Evolutionary conservation across 768 basidiomycete genomes (phyloP).

Genomic region (Russula sp.): DNA sequence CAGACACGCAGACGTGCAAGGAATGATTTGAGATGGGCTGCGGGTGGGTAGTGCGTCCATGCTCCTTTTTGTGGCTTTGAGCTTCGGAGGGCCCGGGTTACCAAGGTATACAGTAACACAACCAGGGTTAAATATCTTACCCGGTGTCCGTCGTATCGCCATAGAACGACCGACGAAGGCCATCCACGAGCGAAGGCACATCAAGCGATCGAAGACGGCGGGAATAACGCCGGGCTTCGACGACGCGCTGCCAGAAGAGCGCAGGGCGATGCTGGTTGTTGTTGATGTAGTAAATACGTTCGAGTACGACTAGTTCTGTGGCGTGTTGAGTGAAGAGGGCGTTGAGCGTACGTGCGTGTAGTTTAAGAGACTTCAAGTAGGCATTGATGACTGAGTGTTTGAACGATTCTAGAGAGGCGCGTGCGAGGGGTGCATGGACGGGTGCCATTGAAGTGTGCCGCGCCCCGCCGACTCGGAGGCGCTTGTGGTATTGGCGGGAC

Average conservation of each 20-base stretch:
- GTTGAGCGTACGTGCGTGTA: conserved; percentile 47
- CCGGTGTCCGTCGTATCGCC: conserved; percentile 33
- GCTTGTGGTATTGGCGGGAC: too few relatives aligned
- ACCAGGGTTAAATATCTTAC: conserved; percentile 29
- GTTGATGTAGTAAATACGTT: conserved; percentile 69
- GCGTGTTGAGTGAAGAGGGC: conserved; percentile 37
- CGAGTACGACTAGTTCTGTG: conserved; percentile 54
- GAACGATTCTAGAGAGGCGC: conserved; percentile 24
- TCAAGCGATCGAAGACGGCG: conserved; percentile 30
- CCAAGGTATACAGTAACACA: neutral
- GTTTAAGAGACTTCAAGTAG: conserved; percentile 57
- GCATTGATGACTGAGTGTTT: conserved; percentile 41
- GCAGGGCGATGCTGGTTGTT: conserved; percentile 71
- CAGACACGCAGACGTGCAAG: conserved; percentile 35
- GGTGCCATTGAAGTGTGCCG: neutral
- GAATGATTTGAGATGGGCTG: conserved; percentile 31
- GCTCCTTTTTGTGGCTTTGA: conserved; percentile 48
- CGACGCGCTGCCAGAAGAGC: conserved; percentile 63
- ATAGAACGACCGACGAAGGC: conserved; percentile 49
- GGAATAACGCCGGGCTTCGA: conserved; percentile 54
- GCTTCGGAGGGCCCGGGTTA: conserved; percentile 31
- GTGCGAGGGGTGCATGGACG: neutral
- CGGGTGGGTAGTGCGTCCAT: conserved; percentile 58
- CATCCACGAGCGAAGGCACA: conserved; percentile 27
- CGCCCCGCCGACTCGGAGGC: too few relatives aligned